Percentiles rank a stretch among this genome's conserved stretches.
Conservation (phyloP, 1,284 basidiomycete species). For the Bjerkandera adusta region DNA sequence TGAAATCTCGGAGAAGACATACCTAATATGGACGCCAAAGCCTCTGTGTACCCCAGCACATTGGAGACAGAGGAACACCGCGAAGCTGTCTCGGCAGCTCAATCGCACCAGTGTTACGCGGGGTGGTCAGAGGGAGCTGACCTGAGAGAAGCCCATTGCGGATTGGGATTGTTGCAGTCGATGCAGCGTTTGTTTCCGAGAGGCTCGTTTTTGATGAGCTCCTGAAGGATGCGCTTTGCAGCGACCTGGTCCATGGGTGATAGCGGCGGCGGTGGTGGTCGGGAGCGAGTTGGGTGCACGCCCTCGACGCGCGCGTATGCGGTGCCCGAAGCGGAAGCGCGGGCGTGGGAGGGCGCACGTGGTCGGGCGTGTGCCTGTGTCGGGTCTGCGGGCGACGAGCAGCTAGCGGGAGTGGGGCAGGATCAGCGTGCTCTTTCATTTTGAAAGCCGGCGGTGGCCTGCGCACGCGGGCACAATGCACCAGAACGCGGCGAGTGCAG, state of each 20-base stretch:
- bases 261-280: conserved; percentile 8
- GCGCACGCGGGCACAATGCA: too few relatives aligned
- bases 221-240: conserved; percentile 68
- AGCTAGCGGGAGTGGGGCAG: too few relatives aligned
- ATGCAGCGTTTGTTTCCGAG: conserved; percentile 75
- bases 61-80: conserved; percentile 87
- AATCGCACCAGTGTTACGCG: conserved; percentile 16
- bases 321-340: neutral
- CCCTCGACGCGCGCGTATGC: conserved; percentile 1
- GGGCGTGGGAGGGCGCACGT: conserved; percentile 8
- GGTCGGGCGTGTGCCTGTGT: too few relatives aligned
- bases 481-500: too few relatives aligned
- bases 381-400: too few relatives aligned
- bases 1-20: conserved; percentile 10
- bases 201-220: conserved; percentile 71
- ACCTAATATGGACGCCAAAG: conserved; percentile 87
- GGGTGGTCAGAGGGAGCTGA: conserved; percentile 28
- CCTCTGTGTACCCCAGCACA: conserved; percentile 90
- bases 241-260: conserved; percentile 71
- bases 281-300: conserved; percentile 1
- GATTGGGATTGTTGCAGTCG: conserved; percentile 84
- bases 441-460: too few relatives aligned
- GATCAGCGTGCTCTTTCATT: too few relatives aligned
- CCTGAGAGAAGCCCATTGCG: conserved; percentile 89
- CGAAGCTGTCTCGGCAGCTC: conserved; percentile 51